Evolutionary conservation across 1,284 basidiomycete species (phyloP).

Genomic region (Grifola frondosa): DNA sequence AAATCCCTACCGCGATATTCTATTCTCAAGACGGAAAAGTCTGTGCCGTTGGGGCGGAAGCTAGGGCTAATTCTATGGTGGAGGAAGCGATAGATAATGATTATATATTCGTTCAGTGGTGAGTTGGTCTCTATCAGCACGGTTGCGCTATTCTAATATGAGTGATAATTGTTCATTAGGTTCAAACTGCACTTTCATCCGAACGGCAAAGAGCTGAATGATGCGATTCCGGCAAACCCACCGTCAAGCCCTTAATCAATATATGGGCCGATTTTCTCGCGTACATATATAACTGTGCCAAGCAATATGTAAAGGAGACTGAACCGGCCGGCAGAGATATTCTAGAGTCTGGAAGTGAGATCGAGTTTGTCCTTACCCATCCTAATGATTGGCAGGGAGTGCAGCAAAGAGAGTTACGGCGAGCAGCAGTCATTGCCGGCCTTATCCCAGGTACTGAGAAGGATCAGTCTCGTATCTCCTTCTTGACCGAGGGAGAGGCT

Average conservation of each 20-base stretch:
- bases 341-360: conserved; percentile 37
- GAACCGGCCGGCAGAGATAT: conserved; percentile 41
- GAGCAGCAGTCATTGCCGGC: conserved; percentile 34
- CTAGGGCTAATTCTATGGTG: conserved; percentile 40
- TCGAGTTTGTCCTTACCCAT: conserved; percentile 40
- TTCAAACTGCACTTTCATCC: conserved; percentile 59
- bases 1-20: conserved; percentile 57
- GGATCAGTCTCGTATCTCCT: conserved; percentile 37
- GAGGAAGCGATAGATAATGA: conserved; percentile 45
- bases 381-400: conserved; percentile 47
- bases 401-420: conserved; percentile 41
- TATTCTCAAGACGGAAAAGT: conserved; percentile 48
- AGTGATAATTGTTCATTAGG: conserved; percentile 33
- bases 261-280: conserved; percentile 53
- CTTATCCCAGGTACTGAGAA: conserved; percentile 30
- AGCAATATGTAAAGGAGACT: conserved; percentile 47
- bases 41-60: conserved; percentile 53
- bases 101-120: conserved; percentile 54
- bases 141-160: neutral
- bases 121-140: conserved; percentile 1
- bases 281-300: conserved; percentile 47
- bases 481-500: conserved; percentile 53
- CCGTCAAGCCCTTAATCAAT: conserved; percentile 43
- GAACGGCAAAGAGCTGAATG: conserved; percentile 26
- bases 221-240: conserved; percentile 36